These are phyloP conservation scores for Oxyria digyna DNA, from an alignment of 148 eudicot species.

Conservation along the genomic window DNA sequence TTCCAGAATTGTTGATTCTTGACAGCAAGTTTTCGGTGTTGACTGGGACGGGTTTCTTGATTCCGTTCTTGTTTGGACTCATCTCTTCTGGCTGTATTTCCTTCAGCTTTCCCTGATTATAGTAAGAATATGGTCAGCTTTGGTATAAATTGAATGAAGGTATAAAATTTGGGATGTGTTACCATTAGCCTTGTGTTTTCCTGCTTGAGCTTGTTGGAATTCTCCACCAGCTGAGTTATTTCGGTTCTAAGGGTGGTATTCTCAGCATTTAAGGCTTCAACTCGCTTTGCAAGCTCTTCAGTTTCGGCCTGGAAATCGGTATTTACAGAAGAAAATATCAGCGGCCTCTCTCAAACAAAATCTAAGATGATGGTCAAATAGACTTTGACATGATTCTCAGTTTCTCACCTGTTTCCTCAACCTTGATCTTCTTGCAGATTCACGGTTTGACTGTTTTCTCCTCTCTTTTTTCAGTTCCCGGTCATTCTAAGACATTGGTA, in stretches of 20 bases:
- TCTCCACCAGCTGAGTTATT: slow-evolving; percentile 45
- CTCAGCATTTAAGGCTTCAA: slow-evolving; percentile 58
- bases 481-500: slow-evolving; percentile 39
- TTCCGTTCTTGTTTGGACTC: slow-evolving; percentile 13
- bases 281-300: slow-evolving; percentile 73
- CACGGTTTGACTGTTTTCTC: slow-evolving; percentile 75
- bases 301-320: slow-evolving; percentile 62
- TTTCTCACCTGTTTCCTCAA: slow-evolving; percentile 68
- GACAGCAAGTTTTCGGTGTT: slow-evolving; percentile 79
- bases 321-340: not conserved
- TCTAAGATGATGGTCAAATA: not conserved
- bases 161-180: slow-evolving; percentile 3
- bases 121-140: not conserved
- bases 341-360: not conserved
- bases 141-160: not conserved
- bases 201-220: slow-evolving; percentile 51
- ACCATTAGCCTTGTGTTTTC: slow-evolving; percentile 68
- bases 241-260: slow-evolving; percentile 62
- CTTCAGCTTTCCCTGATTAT: slow-evolving; percentile 56
- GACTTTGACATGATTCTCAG: not conserved
- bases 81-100: slow-evolving; percentile 15
- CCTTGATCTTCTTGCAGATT: slow-evolving; percentile 95
- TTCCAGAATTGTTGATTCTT: slow-evolving; percentile 54
- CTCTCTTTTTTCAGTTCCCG: slow-evolving; percentile 72
- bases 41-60: slow-evolving; percentile 22